phyloP scores from a whole-genome alignment of 2,329 filamentous ascomycete genomes.

The Nemania sp. region DNA sequence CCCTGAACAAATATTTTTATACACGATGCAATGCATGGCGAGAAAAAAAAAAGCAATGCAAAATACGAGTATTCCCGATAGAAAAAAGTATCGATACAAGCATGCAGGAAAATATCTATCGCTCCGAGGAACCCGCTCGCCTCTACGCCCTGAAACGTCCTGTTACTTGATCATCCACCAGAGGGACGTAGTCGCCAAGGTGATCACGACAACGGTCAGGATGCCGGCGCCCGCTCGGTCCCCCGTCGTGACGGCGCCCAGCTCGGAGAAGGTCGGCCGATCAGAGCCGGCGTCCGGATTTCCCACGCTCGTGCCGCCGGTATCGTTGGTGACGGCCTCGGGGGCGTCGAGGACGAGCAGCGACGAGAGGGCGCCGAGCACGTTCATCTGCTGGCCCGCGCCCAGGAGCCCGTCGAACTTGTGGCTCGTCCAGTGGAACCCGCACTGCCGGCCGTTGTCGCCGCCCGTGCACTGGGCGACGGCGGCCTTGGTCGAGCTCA shows the following conservation, averaged over 20 bases:
- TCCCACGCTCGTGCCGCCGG: slow-evolving; percentile 47
- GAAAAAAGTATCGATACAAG: not conserved
- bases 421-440: slow-evolving; percentile 53
- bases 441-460: slow-evolving; percentile 49
- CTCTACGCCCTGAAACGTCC: not conserved
- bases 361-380: slow-evolving; percentile 51
- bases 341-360: slow-evolving; percentile 43
- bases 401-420: slow-evolving; percentile 52
- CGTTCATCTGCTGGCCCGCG: slow-evolving; percentile 56
- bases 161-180: slow-evolving; percentile 32
- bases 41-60: not conserved
- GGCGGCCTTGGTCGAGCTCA: slow-evolving; percentile 46
- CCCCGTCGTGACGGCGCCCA: slow-evolving; percentile 30
- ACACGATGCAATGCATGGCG: not conserved
- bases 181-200: slow-evolving; percentile 25
- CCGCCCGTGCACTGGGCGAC: slow-evolving; percentile 43
- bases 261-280: slow-evolving; percentile 6
- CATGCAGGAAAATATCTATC: not conserved
- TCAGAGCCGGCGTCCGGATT: slow-evolving; percentile 33
- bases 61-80: not conserved
- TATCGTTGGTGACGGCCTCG: slow-evolving; percentile 43
- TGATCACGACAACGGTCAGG: slow-evolving; percentile 32
- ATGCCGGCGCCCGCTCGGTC: slow-evolving; percentile 38
- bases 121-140: not conserved
- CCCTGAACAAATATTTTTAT: not conserved